Evolutionary conservation across 176 grass and related monocot genomes (phyloP), one percentile per base, ranked within the genome.

Genomic region (Rhynchospora pubera): DNA sequence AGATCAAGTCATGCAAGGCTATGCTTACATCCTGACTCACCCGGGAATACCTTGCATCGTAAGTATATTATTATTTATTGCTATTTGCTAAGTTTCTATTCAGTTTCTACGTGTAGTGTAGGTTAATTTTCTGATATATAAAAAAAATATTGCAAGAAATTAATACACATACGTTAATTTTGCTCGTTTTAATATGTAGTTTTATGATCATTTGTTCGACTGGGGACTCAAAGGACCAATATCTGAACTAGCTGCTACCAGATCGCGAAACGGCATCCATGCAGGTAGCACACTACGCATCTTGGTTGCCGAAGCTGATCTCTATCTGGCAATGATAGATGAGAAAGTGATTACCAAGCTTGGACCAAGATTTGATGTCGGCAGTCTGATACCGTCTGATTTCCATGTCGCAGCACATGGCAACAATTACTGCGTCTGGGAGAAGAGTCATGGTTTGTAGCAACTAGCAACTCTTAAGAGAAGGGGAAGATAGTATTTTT

Each of bases 191-290:
- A 5, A 9, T 46, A 2, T 63, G 3, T 65, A 91, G 84, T 91
- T 91, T 65, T 88, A 91, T 55, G 86, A 91, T 66, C 89, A 91
- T 53, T 53, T 87, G 53, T 85, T 91, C 62, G 83, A 87, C 39
- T 87, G 78, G 89, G 84, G 84, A 62, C 22, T 91, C 15, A 86
- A 85, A 43, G 63, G 24, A 2, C 57, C 62, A 45, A 91, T 91
- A 30, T 57, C 15, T 16, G 18, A 21, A 2, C 3, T 88, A 57
- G 65, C 80, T 5, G 83, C 34, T 21, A 62, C 84, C 16, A 34
- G 89, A 63, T 24, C 65, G 0, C 64, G 80, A 53, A 91, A 86
- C n/a, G 83, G 80, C 85, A 88, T 91, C 45, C 79, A 81, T 59
- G 39, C 73, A 0, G 83, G 57, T 28, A 91, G 89, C 80, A 81